A percentile compares a stretch with the other conserved stretches of the same genome.
phyloP scores from a whole-genome alignment of 2,329 filamentous ascomycete species.

The Pseudofabraea citricarpa region DNA sequence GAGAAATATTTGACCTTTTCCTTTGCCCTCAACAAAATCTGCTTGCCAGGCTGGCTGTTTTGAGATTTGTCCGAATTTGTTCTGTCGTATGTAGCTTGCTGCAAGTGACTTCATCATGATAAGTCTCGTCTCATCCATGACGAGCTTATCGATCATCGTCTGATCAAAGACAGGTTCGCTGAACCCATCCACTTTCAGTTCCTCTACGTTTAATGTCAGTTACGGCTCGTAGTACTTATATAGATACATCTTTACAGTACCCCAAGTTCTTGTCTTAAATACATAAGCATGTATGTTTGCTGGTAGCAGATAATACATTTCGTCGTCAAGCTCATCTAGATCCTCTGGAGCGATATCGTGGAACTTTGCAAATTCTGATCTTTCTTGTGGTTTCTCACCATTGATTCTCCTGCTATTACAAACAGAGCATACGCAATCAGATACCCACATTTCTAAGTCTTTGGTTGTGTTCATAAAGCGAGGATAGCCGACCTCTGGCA shows the following conservation, averaged over 20 bases:
- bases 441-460: background rate
- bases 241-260: background rate
- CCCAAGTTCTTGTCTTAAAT: constrained; percentile 9
- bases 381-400: background rate
- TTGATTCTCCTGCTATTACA: background rate
- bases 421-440: constrained; percentile 1
- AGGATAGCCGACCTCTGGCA: background rate
- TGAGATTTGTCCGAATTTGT: constrained; percentile 9
- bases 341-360: background rate
- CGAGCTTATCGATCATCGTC: constrained; percentile 10
- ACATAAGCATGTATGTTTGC: constrained; percentile 2
- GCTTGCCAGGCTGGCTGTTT: constrained; percentile 1
- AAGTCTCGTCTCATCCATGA: constrained; percentile 22
- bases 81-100: constrained; percentile 3
- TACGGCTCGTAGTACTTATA: background rate
- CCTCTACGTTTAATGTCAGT: constrained; percentile 10
- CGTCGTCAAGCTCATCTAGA: background rate
- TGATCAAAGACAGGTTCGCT: constrained; percentile 13
- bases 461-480: background rate
- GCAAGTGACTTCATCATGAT: constrained; percentile 21
- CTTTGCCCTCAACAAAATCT: constrained; percentile 6
- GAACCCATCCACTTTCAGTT: constrained; percentile 19
- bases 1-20: constrained; percentile 6
- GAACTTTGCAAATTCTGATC: background rate
- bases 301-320: constrained; percentile 5